Conservation (phyloP, 306 rosid genomes). For the Alnus rubra region DNA sequence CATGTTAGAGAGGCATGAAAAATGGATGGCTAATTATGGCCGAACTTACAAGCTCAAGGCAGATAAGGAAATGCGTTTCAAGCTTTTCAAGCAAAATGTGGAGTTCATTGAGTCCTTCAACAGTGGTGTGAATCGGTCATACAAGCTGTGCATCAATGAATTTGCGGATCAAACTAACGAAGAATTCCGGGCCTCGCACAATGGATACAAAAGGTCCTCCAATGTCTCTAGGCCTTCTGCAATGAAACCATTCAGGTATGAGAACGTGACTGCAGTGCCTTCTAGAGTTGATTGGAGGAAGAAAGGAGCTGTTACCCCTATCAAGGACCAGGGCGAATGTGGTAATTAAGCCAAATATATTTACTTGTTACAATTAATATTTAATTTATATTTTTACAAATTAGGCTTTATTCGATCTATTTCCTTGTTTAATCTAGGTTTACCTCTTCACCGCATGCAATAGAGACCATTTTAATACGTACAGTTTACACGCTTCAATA, state of each 20-base stretch:
- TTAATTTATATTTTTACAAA: too few species aligned
- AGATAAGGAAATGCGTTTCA: slow-evolving; percentile 38
- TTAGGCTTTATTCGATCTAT: too few species aligned
- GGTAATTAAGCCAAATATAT: slow-evolving; percentile 2
- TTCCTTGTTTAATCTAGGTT: too few species aligned
- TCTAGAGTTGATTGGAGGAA: slow-evolving; percentile 38
- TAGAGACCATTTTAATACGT: too few species aligned
- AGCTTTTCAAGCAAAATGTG: slow-evolving; percentile 30
- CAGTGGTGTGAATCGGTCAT: slow-evolving; percentile 30
- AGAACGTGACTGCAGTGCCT: slow-evolving; percentile 18
- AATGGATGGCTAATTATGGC: slow-evolving; percentile 36
- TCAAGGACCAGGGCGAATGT: slow-evolving; percentile 42
- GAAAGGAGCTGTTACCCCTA: slow-evolving; percentile 37
- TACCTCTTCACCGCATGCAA: too few species aligned
- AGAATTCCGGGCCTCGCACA: slow-evolving; percentile 41
- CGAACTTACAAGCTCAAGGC: slow-evolving; percentile 17
- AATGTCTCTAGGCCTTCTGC: neutral
- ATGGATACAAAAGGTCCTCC: slow-evolving; percentile 21
- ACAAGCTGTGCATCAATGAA: slow-evolving; percentile 34
- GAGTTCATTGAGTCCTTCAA: slow-evolving; percentile 39
- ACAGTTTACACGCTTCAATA: too few species aligned
- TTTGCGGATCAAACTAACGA: slow-evolving; percentile 39
- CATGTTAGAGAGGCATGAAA: slow-evolving; percentile 23
- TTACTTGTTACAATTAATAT: too few species aligned
- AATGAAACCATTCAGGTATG: slow-evolving; percentile 21